Conservation (phyloP, 371 early-diverging fungal species). For the Lichtheimia ramosa region DNA sequence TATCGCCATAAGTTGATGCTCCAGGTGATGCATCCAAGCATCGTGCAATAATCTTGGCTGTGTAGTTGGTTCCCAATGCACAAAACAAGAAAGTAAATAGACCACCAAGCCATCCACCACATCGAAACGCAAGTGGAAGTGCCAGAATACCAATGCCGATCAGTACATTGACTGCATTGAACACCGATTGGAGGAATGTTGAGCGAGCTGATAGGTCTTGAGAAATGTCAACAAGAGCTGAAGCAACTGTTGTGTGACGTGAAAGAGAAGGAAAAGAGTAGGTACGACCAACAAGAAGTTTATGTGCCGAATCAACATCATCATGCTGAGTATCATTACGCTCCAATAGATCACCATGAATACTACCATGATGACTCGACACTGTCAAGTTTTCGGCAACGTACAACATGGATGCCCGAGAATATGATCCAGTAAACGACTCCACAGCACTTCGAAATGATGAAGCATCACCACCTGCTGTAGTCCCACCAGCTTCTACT, state of each 20-base stretch:
- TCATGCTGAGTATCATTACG: neutral
- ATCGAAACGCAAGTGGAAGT: constrained; percentile 30
- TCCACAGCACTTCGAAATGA: constrained; percentile 10
- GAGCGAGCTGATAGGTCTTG: constrained; percentile 11
- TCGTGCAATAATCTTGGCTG: constrained; percentile 55
- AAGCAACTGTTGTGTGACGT: constrained; percentile 14
- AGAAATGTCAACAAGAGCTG: constrained; percentile 11
- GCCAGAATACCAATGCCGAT: constrained; percentile 61
- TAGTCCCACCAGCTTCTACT: constrained; percentile 9
- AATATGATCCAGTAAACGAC: constrained; percentile 22
- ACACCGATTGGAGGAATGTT: constrained; percentile 39
- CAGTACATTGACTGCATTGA: constrained; percentile 60
- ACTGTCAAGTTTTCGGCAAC: constrained; percentile 23
- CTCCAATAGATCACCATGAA: neutral
- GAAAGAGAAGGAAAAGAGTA: constrained; percentile 11
- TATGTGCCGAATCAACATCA: neutral
- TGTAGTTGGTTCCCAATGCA: constrained; percentile 47
- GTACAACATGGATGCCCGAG: constrained; percentile 21
- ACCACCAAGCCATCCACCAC: constrained; percentile 57
- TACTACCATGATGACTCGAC: constrained; percentile 7
- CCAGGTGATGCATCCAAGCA: constrained; percentile 24
- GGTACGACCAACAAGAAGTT: constrained; percentile 8
- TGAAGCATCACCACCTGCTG: constrained; percentile 8
- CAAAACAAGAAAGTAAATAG: constrained; percentile 53
- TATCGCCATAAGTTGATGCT: constrained; percentile 56